Percentiles rank a stretch among this genome's conserved stretches.
These are phyloP conservation scores for Spiromastix sp. DNA, from an alignment of 2,329 filamentous ascomycete species.

Conservation along the genomic window DNA sequence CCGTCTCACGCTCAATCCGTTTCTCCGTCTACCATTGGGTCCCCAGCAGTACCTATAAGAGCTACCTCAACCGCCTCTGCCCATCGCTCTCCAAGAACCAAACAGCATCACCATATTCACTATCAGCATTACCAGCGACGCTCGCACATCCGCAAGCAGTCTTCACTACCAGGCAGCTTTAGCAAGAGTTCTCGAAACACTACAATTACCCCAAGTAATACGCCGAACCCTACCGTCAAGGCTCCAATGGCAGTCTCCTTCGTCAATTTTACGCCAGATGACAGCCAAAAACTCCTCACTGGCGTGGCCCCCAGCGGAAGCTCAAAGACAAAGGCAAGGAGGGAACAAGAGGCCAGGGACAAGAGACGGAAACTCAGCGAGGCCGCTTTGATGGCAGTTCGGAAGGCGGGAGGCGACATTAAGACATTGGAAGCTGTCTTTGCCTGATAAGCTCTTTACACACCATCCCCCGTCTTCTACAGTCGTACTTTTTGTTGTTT, in stretches of 20 bases:
- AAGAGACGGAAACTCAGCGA: constrained; percentile 45
- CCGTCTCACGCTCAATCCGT: constrained; percentile 6
- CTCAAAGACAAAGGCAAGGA: constrained; percentile 85
- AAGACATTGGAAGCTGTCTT: constrained; percentile 33
- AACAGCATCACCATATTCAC: constrained; percentile 11
- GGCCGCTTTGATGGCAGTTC: constrained; percentile 33
- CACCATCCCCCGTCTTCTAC: constrained; percentile 10
- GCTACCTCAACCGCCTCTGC: constrained; percentile 8
- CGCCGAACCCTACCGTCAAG: constrained; percentile 4
- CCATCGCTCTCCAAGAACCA: constrained; percentile 16
- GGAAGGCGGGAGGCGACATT: constrained; percentile 36
- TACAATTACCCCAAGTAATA: constrained; percentile 3
- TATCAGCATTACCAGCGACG: constrained; percentile 19
- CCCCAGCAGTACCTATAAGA: constrained; percentile 2
- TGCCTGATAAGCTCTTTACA: constrained; percentile 18
- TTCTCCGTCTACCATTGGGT: constrained; percentile 4
- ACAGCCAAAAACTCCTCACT: constrained; percentile 68
- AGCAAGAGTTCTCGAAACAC: constrained; percentile 13
- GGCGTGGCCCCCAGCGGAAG: constrained; percentile 87
- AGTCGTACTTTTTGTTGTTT: constrained; percentile 12
- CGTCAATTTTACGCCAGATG: constrained; percentile 80
- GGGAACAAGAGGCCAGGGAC: constrained; percentile 80
- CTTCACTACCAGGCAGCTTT: constrained; percentile 15
- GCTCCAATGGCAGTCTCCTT: constrained; percentile 43
- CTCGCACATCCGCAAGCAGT: constrained; percentile 30